A percentile compares a stretch with the other conserved stretches of the same genome.
Evolutionary conservation across 2,329 filamentous ascomycete genomes (phyloP).

Genomic region (Fusarium nygamai): DNA sequence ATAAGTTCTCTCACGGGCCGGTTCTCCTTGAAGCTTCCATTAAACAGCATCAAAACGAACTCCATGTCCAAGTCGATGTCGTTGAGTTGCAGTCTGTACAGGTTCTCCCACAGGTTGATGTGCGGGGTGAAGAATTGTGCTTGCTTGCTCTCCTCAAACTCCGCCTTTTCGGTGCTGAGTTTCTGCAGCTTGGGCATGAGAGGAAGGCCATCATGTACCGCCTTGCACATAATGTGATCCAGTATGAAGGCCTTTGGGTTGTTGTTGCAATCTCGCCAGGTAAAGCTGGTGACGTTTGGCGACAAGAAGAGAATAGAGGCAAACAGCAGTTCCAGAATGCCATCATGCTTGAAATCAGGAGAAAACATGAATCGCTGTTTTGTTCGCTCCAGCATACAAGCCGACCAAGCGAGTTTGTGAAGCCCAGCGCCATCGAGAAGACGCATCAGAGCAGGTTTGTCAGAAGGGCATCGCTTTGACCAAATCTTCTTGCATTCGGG

Average conservation of each 20-base stretch:
- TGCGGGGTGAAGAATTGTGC: slow-evolving; percentile 25
- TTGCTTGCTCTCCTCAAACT: not conserved
- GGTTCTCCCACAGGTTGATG: slow-evolving; percentile 20
- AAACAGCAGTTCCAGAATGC: slow-evolving; percentile 25
- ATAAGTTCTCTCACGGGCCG: slow-evolving; percentile 15
- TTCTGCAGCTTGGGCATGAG: slow-evolving; percentile 14
- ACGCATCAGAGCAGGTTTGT: slow-evolving; percentile 12
- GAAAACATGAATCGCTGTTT: slow-evolving; percentile 25
- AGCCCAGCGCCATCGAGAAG: slow-evolving; percentile 10
- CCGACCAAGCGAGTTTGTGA: slow-evolving; percentile 14
- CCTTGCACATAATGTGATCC: not conserved
- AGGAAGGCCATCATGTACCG: not conserved
- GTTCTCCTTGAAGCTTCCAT: slow-evolving; percentile 10
- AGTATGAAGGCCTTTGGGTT: slow-evolving; percentile 14
- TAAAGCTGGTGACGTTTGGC: slow-evolving; percentile 20
- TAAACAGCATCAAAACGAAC: slow-evolving; percentile 11
- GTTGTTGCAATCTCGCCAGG: slow-evolving; percentile 20
- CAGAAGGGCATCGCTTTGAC: slow-evolving; percentile 2
- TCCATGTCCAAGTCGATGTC: slow-evolving; percentile 21
- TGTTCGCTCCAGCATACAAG: slow-evolving; percentile 12
- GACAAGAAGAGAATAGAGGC: slow-evolving; percentile 16
- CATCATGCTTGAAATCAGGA: slow-evolving; percentile 26
- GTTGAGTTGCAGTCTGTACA: slow-evolving; percentile 10
- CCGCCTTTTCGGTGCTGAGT: slow-evolving; percentile 16
- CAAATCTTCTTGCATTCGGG: slow-evolving; percentile 7